Evolutionary conservation across 441 rosid species (phyloP), one percentile per base, ranked within the genome.

Genomic region (Eruca vesicaria): DNA sequence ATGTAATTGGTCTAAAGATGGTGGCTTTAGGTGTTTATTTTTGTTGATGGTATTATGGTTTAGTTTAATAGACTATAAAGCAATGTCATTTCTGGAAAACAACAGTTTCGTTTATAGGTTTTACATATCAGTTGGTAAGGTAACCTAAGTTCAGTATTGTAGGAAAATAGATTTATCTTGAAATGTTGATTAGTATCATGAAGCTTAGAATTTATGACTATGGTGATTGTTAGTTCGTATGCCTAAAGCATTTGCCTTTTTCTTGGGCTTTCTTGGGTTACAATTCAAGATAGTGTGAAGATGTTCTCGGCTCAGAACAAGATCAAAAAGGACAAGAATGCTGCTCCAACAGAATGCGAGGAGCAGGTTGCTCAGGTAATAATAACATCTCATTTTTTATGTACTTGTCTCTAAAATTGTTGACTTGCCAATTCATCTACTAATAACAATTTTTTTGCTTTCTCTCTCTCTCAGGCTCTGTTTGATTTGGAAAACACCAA

Each of bases 401-500:
- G n/a, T n/a, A n/a, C n/a, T n/a, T n/a, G n/a, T n/a, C n/a, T n/a
- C n/a, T n/a, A n/a, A n/a, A n/a, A n/a, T n/a, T n/a, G n/a, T n/a
- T n/a, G n/a, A n/a, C n/a, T n/a, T n/a, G n/a, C n/a, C n/a, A n/a
- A n/a, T n/a, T n/a, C n/a, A n/a, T n/a, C n/a, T n/a, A n/a, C n/a
- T n/a, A n/a, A n/a, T n/a, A n/a, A n/a, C n/a, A n/a, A n/a, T n/a
- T n/a, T n/a, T n/a, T n/a, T n/a, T n/a, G n/a, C n/a, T n/a, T n/a
- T n/a, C n/a, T n/a, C n/a, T n/a, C n/a, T n/a, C n/a, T n/a, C n/a
- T n/a, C n/a, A 93, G 97, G 97, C 98, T 12, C 65, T 93, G 56
- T 89, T 93, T 76, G 98, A 93, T 69, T 71, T 93, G 71, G 97
- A 93, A 86, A 93, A 89, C 76, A 86, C 90, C 72, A 93, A 84